phyloP scores from a whole-genome alignment of 345 rosid genomes.

The Raphanus raphanistrum region DNA sequence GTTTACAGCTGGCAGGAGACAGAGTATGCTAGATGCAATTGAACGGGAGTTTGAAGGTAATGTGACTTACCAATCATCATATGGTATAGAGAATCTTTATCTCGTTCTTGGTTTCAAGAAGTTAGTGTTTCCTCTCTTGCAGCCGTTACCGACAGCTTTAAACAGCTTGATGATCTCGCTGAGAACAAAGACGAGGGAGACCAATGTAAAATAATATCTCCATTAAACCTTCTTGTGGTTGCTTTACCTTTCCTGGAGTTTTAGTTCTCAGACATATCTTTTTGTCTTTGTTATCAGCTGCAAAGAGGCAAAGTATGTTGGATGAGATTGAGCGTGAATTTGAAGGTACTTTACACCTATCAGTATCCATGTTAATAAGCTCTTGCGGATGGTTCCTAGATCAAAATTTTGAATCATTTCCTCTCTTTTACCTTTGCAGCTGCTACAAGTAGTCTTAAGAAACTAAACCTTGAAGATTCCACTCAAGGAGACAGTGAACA shows the following conservation, averaged over 20 bases:
- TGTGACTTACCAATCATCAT: slow-evolving; percentile 1
- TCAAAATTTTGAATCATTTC: slow-evolving; percentile 4
- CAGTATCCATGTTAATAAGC: neutral
- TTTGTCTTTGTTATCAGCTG: slow-evolving; percentile 30
- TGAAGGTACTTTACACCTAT: slow-evolving; percentile 24
- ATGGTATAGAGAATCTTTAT: neutral
- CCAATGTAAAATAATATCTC: slow-evolving; percentile 12
- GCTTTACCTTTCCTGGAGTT: neutral
- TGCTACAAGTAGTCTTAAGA: slow-evolving; percentile 32
- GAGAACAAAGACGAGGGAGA: slow-evolving; percentile 34
- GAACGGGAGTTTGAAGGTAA: slow-evolving; percentile 37
- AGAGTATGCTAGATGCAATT: slow-evolving; percentile 38
- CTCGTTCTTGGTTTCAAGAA: slow-evolving; percentile 21
- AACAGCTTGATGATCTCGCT: slow-evolving; percentile 21
- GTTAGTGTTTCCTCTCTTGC: slow-evolving; percentile 7
- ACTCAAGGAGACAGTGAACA: slow-evolving; percentile 22
- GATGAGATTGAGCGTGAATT: slow-evolving; percentile 42
- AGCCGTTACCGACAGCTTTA: slow-evolving; percentile 29
- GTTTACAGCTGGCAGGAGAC: slow-evolving; percentile 24
- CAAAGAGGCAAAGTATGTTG: slow-evolving; percentile 37
- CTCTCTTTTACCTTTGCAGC: slow-evolving; percentile 28
- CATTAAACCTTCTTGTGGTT: neutral
- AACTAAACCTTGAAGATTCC: slow-evolving; percentile 24
- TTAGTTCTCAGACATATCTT: slow-evolving; percentile 12
- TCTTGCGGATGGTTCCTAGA: neutral